These are phyloP conservation scores for Pleurostoma richardsiae DNA, from an alignment of 2,329 filamentous ascomycete species.

Conservation along the genomic window DNA sequence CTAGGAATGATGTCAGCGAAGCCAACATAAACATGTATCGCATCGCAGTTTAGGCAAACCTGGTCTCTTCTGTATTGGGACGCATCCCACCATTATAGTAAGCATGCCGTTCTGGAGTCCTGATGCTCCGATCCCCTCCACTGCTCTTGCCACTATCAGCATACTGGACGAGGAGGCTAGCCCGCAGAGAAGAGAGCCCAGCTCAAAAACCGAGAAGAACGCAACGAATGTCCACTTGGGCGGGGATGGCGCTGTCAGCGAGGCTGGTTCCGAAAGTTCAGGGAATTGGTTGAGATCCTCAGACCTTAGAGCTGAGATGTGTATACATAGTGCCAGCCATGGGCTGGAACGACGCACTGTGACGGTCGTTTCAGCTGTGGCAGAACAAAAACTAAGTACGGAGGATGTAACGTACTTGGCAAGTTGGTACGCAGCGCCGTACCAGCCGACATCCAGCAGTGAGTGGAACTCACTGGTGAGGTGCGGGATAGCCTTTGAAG, in stretches of 20 bases:
- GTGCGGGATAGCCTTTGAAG: slow-evolving; percentile 2
- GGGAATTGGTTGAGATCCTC: slow-evolving; percentile 17
- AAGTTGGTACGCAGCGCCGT: slow-evolving; percentile 14
- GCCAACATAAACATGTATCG: too few relatives aligned
- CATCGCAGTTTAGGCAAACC: slow-evolving; percentile 1
- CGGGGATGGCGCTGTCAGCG: too few relatives aligned
- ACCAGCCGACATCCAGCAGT: slow-evolving; percentile 15
- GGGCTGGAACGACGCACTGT: slow-evolving; percentile 2
- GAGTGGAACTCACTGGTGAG: slow-evolving; percentile 21
- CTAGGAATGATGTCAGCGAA: not conserved
- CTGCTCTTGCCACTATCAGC: slow-evolving; percentile 5
- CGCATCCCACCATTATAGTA: slow-evolving; percentile 28
- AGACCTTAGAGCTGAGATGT: slow-evolving; percentile 14
- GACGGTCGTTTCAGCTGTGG: not conserved
- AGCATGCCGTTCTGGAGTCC: slow-evolving; percentile 7
- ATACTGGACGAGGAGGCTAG: slow-evolving; percentile 2
- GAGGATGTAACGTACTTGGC: slow-evolving; percentile 1
- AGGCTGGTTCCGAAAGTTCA: not conserved
- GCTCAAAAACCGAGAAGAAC: slow-evolving; percentile 27
- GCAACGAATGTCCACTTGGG: slow-evolving; percentile 25
- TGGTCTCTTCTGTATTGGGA: slow-evolving; percentile 32
- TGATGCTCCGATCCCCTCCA: slow-evolving; percentile 5
- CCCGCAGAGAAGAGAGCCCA: slow-evolving; percentile 38
- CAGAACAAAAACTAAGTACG: slow-evolving; percentile 3
- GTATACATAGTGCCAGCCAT: slow-evolving; percentile 1